phyloP scores from a whole-genome alignment of 345 rosid genomes.

The Lenwebbia sp. region DNA sequence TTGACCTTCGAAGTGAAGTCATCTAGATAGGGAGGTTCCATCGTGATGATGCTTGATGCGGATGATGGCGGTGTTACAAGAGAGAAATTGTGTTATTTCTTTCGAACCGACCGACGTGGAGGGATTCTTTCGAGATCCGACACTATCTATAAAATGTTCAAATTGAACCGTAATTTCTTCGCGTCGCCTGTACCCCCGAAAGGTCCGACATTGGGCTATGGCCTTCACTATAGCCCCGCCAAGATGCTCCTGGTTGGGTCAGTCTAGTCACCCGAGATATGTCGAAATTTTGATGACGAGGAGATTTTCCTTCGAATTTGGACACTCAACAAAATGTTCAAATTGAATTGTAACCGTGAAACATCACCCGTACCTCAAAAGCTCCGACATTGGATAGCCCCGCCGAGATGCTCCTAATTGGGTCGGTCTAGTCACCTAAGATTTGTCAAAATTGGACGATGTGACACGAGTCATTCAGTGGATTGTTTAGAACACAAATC shows the following conservation, averaged over 20 bases:
- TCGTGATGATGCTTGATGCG: not conserved
- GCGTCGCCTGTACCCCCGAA: accelerated
- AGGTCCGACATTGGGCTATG: not conserved
- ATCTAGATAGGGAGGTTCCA: not conserved
- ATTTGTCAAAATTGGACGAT: not conserved
- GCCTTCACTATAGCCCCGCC: too few species aligned
- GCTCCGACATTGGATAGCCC: not conserved
- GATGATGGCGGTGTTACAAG: not conserved
- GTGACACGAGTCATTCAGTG: not conserved
- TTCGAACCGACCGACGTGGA: not conserved
- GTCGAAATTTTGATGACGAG: not conserved
- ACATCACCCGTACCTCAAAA: not conserved
- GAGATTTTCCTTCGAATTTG: not conserved
- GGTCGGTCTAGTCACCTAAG: too few species aligned
- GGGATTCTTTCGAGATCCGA: not conserved
- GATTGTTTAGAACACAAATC: not conserved
- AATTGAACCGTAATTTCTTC: too few species aligned
- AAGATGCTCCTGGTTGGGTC: not conserved
- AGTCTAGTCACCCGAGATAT: not conserved
- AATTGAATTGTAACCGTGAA: too few species aligned
- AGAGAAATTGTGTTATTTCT: not conserved
- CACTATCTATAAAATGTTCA: too few species aligned
- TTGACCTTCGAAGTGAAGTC: not conserved
- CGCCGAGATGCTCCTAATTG: too few species aligned
- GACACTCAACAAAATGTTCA: too few species aligned